These are phyloP conservation scores for Thamnidium elegans DNA, from an alignment of 192 early-diverging fungal species.

Conservation along the genomic window DNA sequence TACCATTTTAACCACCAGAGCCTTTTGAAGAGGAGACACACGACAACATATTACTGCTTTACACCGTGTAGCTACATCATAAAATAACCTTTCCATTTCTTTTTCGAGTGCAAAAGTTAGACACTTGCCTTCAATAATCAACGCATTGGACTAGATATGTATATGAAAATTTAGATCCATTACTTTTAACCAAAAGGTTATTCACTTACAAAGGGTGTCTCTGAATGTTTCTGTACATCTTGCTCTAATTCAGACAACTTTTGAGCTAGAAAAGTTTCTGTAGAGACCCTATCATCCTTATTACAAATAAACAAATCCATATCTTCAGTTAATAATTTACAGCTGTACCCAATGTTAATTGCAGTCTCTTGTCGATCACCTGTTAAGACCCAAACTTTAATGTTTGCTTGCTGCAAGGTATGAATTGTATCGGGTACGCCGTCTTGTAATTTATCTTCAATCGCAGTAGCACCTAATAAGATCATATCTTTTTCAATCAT, in stretches of 20 bases:
- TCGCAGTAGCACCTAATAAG: constrained; percentile 90
- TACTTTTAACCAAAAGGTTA: not conserved
- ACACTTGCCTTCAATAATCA: constrained; percentile 90
- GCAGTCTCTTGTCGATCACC: constrained; percentile 96
- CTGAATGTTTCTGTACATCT: not conserved
- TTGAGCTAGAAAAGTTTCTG: constrained; percentile 77
- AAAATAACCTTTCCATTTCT: constrained; percentile 67
- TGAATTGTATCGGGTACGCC: constrained; percentile 94
- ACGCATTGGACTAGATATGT: constrained; percentile 54
- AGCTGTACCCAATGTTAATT: constrained; percentile 95
- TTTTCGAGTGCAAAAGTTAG: constrained; percentile 88
- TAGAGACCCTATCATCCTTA: constrained; percentile 79
- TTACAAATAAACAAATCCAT: constrained; percentile 90
- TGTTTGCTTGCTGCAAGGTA: constrained; percentile 84
- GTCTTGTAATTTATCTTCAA: constrained; percentile 95
- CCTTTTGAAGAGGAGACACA: constrained; percentile 96
- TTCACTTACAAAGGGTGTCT: not conserved
- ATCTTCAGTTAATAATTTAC: constrained; percentile 86
- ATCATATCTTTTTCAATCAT: constrained; percentile 86
- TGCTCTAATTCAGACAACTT: constrained; percentile 35
- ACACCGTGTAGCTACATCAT: constrained; percentile 87
- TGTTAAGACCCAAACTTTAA: constrained; percentile 94
- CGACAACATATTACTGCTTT: constrained; percentile 95
- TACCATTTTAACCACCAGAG: constrained; percentile 91
- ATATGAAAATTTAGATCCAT: not conserved